These are phyloP conservation scores for Crinitomyces ghanaensis DNA, from an alignment of 805 yeast species.

Conservation along the genomic window DNA sequence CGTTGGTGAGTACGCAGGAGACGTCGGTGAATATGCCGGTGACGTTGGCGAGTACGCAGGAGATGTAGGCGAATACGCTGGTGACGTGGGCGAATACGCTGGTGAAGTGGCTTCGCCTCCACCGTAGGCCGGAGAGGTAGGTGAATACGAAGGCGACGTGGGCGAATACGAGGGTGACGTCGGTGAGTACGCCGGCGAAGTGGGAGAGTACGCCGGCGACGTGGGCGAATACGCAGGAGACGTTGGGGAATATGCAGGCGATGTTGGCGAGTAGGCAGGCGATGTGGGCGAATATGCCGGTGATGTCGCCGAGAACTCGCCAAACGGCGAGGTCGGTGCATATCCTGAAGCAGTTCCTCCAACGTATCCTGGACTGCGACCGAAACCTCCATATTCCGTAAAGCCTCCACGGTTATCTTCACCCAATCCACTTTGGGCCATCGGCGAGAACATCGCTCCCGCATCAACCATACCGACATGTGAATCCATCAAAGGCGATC, in stretches of 20 bases:
- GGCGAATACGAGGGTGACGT: constrained; percentile 61
- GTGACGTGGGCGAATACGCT: constrained; percentile 53
- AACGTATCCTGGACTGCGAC: constrained; percentile 39
- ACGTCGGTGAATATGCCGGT: constrained; percentile 65
- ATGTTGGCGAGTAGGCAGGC: constrained; percentile 53
- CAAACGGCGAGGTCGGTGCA: constrained; percentile 65
- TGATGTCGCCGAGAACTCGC: constrained; percentile 49
- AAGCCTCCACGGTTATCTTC: constrained; percentile 80
- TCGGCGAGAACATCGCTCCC: constrained; percentile 73
- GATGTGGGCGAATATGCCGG: constrained; percentile 63
- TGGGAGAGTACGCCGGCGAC: constrained; percentile 67
- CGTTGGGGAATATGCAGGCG: constrained; percentile 59
- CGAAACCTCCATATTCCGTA: constrained; percentile 61
- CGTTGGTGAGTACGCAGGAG: constrained; percentile 56
- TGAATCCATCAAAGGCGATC: constrained; percentile 35
- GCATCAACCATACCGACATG: constrained; percentile 38
- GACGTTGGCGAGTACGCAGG: constrained; percentile 54
- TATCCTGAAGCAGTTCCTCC: constrained; percentile 45
- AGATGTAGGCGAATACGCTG: constrained; percentile 68
- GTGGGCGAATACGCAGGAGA: constrained; percentile 72
- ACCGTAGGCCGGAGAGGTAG: constrained; percentile 65
- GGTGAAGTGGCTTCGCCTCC: constrained; percentile 73
- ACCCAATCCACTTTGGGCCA: constrained; percentile 72
- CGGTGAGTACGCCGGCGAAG: constrained; percentile 72
- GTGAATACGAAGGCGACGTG: constrained; percentile 51